Base-by-base conservation (phyloP, 2,329 filamentous ascomycete genomes). In the Aspergillus niger region DNA sequence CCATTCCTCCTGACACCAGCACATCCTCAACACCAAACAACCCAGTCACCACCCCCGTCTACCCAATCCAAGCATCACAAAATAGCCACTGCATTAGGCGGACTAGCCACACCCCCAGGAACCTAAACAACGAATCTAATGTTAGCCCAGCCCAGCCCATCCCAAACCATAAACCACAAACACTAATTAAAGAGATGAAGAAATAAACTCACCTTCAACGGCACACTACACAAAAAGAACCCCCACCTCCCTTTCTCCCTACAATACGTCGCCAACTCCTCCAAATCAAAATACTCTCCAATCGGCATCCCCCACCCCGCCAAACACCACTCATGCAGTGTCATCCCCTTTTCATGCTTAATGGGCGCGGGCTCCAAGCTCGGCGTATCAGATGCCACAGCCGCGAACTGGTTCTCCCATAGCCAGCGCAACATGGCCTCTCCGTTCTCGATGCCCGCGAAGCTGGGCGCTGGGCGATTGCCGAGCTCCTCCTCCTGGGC, bases 331-430 rank as follows among this genome's bases (percentile, higher is more conserved):
- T 74, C 67, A 56, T 74, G 70, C 52, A 74, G 60, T 0, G 47
- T 64, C 69, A 22, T 62, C 66, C 5, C 41, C 20, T 61, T 61
- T 5, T 56, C 41, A 39, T 67, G 61, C 57, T 69, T 64, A 7
- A 52, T 44, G 8, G 41, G 41, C 41, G 41, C 20, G 11, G 41
- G 6, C 65, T 87, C 85, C 62, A 85, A 82, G 5, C 76, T 78
- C 8, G 84, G 81, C 52, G 80, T 79, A 60, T 88, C 85, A 2
- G 84, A 83, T 0, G 81, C 85, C 0, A 86, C 80, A 1, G 85
- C 85, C 0, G 83, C 75, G 64, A 88, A 86, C 13, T 77, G 74
- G 53, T 80, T 74, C 53, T 86, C 81, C 84, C 85, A 87, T 17
- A 87, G 74, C 85, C 85, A 88, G 39, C 79, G 76, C 13, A 85